Conservation (phyloP, 2,329 filamentous ascomycete species). For the Arachnopeziza araneosa region DNA sequence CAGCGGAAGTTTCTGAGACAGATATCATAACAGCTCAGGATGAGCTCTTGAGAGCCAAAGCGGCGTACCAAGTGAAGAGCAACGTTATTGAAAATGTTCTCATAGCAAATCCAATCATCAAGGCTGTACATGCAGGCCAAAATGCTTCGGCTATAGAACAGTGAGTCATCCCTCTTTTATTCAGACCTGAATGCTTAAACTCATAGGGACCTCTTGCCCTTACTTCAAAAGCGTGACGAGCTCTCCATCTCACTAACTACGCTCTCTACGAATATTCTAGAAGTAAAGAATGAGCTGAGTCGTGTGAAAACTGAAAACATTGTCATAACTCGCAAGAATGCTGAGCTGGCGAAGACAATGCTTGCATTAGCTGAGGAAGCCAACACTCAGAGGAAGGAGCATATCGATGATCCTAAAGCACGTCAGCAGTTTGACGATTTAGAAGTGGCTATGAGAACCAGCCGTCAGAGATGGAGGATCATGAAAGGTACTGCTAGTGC, state of each 20-base stretch:
- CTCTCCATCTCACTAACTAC: slow-evolving; percentile 59
- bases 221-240: slow-evolving; percentile 62
- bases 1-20: slow-evolving; percentile 39
- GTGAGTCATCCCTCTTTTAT: neutral
- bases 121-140: slow-evolving; percentile 66
- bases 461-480: slow-evolving; percentile 63
- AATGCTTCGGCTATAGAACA: slow-evolving; percentile 45
- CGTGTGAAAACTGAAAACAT: slow-evolving; percentile 54
- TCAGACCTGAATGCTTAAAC: neutral
- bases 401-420: slow-evolving; percentile 47
- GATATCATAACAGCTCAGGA: slow-evolving; percentile 54
- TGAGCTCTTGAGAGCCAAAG: slow-evolving; percentile 61
- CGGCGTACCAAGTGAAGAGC: slow-evolving; percentile 63
- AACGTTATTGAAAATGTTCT: slow-evolving; percentile 64
- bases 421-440: slow-evolving; percentile 51
- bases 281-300: slow-evolving; percentile 47
- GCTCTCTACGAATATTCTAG: slow-evolving; percentile 47
- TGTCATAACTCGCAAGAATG: slow-evolving; percentile 53
- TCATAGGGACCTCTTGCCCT: slow-evolving; percentile 47
- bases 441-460: slow-evolving; percentile 54
- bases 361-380: slow-evolving; percentile 56
- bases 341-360: slow-evolving; percentile 55
- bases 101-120: slow-evolving; percentile 68
- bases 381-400: slow-evolving; percentile 46
- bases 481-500: slow-evolving; percentile 77